Evolutionary conservation across 352 stramenopile species (phyloP), one percentile per base, ranked within the genome.

Genomic region (Phytophthora sansomeana): DNA sequence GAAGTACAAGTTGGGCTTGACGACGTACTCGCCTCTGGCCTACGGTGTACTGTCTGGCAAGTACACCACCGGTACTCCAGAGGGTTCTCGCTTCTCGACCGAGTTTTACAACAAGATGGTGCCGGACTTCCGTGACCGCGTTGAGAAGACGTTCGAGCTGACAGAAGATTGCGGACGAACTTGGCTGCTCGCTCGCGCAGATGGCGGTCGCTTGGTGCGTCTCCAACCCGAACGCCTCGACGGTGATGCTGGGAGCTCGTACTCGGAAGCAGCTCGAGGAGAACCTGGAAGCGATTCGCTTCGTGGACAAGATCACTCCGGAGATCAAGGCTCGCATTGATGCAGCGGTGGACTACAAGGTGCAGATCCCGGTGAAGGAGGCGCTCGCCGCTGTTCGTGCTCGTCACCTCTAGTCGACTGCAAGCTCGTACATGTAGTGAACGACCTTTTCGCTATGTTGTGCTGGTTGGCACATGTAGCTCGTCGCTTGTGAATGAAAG

Each of bases 281-380:
- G 21, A 91, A 89, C 46, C 43, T 89, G 26, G 44, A 72, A 24
- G 67, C 81, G 0, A 66, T 88, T 24, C 29, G 46, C 28, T 67
- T 85, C 36, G 61, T 78, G 48, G 58, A 72, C 43, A 81, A 82
- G 69, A 63, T 89, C 36, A 87, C 78, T 1, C 74, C 78, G 21
- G 63, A 89, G 51, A 67, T 83, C 39, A 87, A 87, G 75, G 57
- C 28, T 17, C 66, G 77, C 29, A 89, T 90, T 39, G 73, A 90
- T 48, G 49, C 82, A 9, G 82, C 84, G 28, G 64, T 76, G 42
- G 58, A 74, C 55, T 71, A 73, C 55, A 60, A 71, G 54, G 26
- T 62, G 35, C 57, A 76, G 35, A 67, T 72, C 30, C 56, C 67
- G 3, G 55, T 69, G 36, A 75, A 72, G 26, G 67, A 72, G 42